A percentile compares a stretch with the other conserved stretches of the same genome.
These are phyloP conservation scores for Cercospora sp. DNA, from an alignment of 2,329 filamentous ascomycete genomes.

Conservation along the genomic window DNA sequence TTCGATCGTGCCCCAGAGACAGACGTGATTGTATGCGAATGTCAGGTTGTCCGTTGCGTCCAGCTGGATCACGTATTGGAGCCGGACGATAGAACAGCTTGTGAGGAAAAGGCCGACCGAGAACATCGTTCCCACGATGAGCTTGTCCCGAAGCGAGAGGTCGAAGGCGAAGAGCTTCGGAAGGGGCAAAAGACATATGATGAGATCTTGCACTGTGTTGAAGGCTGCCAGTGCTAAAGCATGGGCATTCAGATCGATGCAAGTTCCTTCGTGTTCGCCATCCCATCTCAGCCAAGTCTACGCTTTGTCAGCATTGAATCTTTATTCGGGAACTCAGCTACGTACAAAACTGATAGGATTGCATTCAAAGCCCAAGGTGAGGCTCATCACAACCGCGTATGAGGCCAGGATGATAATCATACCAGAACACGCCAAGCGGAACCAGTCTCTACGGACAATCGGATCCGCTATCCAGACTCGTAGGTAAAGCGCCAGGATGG, in stretches of 20 bases:
- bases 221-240: slow-evolving; percentile 13
- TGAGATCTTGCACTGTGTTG: slow-evolving; percentile 19
- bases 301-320: slow-evolving; percentile 1
- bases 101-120: slow-evolving; percentile 27
- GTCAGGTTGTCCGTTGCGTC: slow-evolving; percentile 20
- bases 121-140: slow-evolving; percentile 13
- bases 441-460: slow-evolving; percentile 6
- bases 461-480: slow-evolving; percentile 8
- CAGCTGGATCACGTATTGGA: slow-evolving; percentile 15
- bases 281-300: slow-evolving; percentile 17
- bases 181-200: slow-evolving; percentile 18
- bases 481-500: slow-evolving; percentile 13
- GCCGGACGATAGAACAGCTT: slow-evolving; percentile 21
- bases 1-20: slow-evolving; percentile 24
- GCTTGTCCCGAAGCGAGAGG: slow-evolving; percentile 12
- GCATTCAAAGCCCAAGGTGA: slow-evolving; percentile 16
- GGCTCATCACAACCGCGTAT: slow-evolving; percentile 13
- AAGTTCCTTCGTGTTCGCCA: slow-evolving; percentile 9
- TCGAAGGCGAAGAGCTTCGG: slow-evolving; percentile 11
- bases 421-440: slow-evolving; percentile 7
- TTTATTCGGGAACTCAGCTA: no score
- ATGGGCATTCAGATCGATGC: slow-evolving; percentile 13
- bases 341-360: slow-evolving; percentile 18
- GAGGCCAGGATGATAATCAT: slow-evolving; percentile 4
- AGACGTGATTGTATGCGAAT: slow-evolving; percentile 22